phyloP scores from a whole-genome alignment of 306 rosid genomes.

The Cajanus cajan region DNA sequence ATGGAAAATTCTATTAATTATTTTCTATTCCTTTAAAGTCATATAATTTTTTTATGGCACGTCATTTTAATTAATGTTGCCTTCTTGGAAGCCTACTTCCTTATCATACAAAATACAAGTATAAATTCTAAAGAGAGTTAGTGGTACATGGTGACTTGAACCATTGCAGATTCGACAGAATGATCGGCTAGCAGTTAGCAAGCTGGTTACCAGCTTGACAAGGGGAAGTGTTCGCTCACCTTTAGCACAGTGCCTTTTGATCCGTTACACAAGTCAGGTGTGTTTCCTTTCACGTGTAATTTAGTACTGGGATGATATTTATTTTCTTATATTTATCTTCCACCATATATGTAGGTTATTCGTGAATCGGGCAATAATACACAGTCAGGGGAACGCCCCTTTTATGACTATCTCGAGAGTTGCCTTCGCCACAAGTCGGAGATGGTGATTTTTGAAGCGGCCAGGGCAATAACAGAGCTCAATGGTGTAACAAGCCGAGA shows the following conservation, averaged over 20 bases:
- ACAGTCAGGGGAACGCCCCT: conserved; percentile 92
- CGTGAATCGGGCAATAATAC: conserved; percentile 69
- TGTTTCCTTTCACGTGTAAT: conserved; percentile 26
- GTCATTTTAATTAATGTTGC: not conserved
- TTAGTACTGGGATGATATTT: conserved; percentile 12
- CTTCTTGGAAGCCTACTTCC: not conserved
- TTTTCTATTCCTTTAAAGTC: conserved; percentile 13
- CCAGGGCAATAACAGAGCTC: conserved; percentile 95
- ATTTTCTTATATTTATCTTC: conserved; percentile 15
- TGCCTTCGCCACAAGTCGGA: conserved; percentile 99
- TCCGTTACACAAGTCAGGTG: conserved; percentile 98
- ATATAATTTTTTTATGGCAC: not conserved
- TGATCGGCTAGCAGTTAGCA: conserved; percentile 97
- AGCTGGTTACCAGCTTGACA: conserved; percentile 96
- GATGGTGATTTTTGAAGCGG: conserved; percentile 99
- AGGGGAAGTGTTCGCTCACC: conserved; percentile 93
- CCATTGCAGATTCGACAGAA: conserved; percentile 89
- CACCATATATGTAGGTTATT: conserved; percentile 60
- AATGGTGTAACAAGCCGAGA: conserved; percentile 86
- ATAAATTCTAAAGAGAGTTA: conserved; percentile 29
- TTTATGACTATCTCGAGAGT: conserved; percentile 93
- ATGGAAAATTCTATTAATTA: not conserved
- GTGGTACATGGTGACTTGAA: conserved; percentile 31
- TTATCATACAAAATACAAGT: not conserved
- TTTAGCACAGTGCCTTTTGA: conserved; percentile 91